phyloP scores from a whole-genome alignment of 345 rosid genomes.

The Citrus maxima region DNA sequence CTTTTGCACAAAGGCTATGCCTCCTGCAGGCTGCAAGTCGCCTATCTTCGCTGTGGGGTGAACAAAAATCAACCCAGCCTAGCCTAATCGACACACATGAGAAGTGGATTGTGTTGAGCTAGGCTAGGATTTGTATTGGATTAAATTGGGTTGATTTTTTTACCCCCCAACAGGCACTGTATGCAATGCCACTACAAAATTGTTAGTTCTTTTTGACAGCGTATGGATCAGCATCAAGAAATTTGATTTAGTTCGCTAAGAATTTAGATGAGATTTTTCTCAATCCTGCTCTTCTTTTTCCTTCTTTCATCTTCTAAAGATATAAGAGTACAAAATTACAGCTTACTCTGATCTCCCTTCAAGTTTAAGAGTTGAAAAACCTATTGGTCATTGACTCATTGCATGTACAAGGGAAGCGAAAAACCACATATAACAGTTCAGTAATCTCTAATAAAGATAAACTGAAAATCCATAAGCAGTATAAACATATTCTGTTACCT shows the following conservation, averaged over 20 bases:
- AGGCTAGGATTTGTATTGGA: too few relatives aligned
- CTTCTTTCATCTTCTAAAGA: neutral
- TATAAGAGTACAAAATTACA: neutral
- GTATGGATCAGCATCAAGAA: neutral
- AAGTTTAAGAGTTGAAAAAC: neutral
- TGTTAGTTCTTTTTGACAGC: neutral
- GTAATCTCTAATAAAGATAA: neutral
- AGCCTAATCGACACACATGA: too few relatives aligned
- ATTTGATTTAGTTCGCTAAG: neutral
- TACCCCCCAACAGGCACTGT: too few relatives aligned
- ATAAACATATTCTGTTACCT: neutral
- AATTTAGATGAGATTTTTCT: neutral
- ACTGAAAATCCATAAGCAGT: neutral
- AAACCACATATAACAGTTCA: neutral
- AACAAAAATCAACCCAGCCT: too few relatives aligned
- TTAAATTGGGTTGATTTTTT: too few relatives aligned
- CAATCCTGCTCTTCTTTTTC: neutral
- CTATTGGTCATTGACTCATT: neutral
- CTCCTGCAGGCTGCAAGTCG: too few relatives aligned
- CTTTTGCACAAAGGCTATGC: too few relatives aligned
- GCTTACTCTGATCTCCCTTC: neutral
- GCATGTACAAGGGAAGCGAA: neutral
- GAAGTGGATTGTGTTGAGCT: too few relatives aligned
- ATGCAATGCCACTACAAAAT: too few relatives aligned
- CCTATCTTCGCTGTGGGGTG: too few relatives aligned